phyloP scores from a whole-genome alignment of 768 basidiomycete genomes.

The Lentinus tigrinus region DNA sequence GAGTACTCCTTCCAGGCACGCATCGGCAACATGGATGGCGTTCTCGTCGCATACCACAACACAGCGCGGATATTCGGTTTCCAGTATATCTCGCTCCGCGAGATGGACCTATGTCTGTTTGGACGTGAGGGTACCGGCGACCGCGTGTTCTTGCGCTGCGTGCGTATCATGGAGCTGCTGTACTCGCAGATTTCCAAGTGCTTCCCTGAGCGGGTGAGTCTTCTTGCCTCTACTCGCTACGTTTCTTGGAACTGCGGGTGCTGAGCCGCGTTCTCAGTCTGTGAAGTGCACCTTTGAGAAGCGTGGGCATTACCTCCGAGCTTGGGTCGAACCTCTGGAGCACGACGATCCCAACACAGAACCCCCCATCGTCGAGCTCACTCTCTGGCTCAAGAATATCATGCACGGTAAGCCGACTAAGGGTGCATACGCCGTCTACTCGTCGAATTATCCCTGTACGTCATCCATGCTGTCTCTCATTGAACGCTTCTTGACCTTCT shows the following conservation, averaged over 20 bases:
- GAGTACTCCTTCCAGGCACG: conserved; percentile 91
- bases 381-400: conserved; percentile 47
- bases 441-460: conserved; percentile 11
- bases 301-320: conserved; percentile 43
- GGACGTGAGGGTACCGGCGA: conserved; percentile 63
- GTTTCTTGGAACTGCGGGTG: background rate
- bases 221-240: background rate
- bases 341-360: conserved; percentile 40
- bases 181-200: conserved; percentile 52
- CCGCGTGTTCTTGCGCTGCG: conserved; percentile 72
- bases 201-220: conserved; percentile 66
- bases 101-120: conserved; percentile 85
- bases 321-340: conserved; percentile 66
- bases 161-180: conserved; percentile 68
- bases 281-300: conserved; percentile 66
- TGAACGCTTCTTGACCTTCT: background rate
- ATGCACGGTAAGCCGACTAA: conserved; percentile 36
- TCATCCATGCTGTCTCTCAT: background rate
- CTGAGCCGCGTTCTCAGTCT: conserved; percentile 36
- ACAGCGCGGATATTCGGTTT: conserved; percentile 88
- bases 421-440: conserved; percentile 27
- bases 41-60: conserved; percentile 86
- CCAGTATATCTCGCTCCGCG: conserved; percentile 83
- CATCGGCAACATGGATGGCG: conserved; percentile 97
- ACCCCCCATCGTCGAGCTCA: conserved; percentile 57